phyloP scores from a whole-genome alignment of 2,329 filamentous ascomycete species.

The Aspergillus phoenicis region DNA sequence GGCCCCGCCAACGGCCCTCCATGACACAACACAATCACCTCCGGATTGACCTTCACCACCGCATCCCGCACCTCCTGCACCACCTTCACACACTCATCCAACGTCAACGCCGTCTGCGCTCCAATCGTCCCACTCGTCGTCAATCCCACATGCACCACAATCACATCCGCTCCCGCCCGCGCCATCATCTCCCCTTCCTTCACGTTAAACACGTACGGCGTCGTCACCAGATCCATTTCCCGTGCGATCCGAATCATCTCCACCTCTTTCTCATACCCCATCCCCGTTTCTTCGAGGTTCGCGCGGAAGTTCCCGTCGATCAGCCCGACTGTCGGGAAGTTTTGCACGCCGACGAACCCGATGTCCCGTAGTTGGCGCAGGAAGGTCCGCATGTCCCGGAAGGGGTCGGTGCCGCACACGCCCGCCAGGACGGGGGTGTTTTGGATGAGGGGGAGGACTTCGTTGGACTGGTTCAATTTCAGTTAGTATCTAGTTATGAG shows the following conservation, averaged over 20 bases:
- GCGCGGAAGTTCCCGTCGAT: conserved; percentile 69
- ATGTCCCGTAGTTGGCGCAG: conserved; percentile 61
- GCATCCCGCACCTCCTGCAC: conserved; percentile 67
- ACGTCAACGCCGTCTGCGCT: conserved; percentile 60
- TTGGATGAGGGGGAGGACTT: conserved; percentile 67
- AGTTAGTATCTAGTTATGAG: background rate
- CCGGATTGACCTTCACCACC: conserved; percentile 56
- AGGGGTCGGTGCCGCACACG: conserved; percentile 71
- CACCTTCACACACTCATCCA: conserved; percentile 65
- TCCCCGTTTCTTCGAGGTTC: conserved; percentile 71
- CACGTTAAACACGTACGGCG: conserved; percentile 69
- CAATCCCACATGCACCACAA: conserved; percentile 70
- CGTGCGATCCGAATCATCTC: conserved; percentile 66
- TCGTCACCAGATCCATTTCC: conserved; percentile 64
- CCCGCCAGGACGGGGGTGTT: conserved; percentile 69
- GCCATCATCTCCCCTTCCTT: conserved; percentile 66
- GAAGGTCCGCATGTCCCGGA: conserved; percentile 64
- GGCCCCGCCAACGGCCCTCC: conserved; percentile 69
- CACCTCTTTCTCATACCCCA: conserved; percentile 69
- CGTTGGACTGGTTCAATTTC: conserved; percentile 52
- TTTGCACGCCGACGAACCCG: conserved; percentile 71
- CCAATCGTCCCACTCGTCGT: conserved; percentile 68
- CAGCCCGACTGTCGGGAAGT: conserved; percentile 72
- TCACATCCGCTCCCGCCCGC: conserved; percentile 64
- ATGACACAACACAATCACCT: conserved; percentile 70